A percentile compares a stretch with the other conserved stretches of the same genome.
phyloP scores from a whole-genome alignment of 352 stramenopile species.

The Globisporangium solare region DNA sequence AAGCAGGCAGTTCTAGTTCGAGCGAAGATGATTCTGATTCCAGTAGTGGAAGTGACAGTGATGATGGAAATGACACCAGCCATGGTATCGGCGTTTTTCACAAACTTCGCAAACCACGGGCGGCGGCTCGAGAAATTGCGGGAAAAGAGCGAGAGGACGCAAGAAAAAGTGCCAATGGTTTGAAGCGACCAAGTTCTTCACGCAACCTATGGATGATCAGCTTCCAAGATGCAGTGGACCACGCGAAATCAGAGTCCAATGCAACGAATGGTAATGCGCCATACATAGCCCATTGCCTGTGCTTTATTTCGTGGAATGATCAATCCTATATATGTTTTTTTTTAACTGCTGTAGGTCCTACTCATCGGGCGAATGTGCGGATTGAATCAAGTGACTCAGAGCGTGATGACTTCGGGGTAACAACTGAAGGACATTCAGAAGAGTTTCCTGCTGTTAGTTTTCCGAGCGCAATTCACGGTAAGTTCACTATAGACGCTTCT shows the following conservation, averaged over 20 bases:
- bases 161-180: not conserved
- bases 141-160: conserved; percentile 1
- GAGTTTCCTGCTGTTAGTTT: conserved; percentile 1
- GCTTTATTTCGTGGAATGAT: not conserved
- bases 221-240: not conserved
- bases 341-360: not conserved
- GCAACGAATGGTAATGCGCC: not conserved
- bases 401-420: conserved; percentile 6
- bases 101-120: not conserved
- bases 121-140: not conserved
- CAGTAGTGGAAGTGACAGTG: not conserved
- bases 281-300: not conserved
- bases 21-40: not conserved
- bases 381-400: conserved; percentile 1
- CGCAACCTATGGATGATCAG: not conserved
- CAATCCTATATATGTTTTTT: not conserved
- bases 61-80: not conserved
- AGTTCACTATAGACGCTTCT: not conserved
- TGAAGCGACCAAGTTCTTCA: not conserved
- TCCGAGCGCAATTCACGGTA: not conserved
- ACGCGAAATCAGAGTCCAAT: conserved; percentile 1
- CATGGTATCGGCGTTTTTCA: not conserved
- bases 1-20: not conserved
- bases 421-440: conserved; percentile 10
- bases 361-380: not conserved